A percentile compares a stretch with the other conserved stretches of the same genome.
Conservation (phyloP, 2,329 filamentous ascomycete species). For the Fusarium illudens region DNA sequence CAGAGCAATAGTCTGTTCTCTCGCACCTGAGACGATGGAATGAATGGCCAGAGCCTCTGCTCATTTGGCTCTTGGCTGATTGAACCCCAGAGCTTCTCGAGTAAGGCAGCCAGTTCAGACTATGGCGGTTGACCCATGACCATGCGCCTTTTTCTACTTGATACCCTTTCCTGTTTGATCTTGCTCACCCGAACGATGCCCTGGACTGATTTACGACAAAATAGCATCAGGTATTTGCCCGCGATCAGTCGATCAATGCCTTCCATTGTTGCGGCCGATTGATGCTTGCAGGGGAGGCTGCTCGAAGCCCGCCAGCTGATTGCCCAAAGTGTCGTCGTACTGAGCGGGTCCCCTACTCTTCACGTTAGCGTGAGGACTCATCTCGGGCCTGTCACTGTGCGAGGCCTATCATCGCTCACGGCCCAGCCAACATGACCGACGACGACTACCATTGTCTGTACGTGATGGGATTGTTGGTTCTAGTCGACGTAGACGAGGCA, state of each 20-base stretch:
- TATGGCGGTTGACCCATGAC: conserved; percentile 17
- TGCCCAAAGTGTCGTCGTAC: conserved; percentile 28
- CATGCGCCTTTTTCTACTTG: conserved; percentile 19
- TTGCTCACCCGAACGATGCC: conserved; percentile 6
- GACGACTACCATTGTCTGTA: neutral
- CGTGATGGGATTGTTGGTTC: conserved; percentile 19
- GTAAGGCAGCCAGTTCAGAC: conserved; percentile 8
- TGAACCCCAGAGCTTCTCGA: conserved; percentile 13
- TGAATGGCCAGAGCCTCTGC: conserved; percentile 30
- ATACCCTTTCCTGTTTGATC: conserved; percentile 27
- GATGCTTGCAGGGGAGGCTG: conserved; percentile 27
- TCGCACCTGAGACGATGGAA: conserved; percentile 10
- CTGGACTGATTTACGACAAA: conserved; percentile 27
- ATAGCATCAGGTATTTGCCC: conserved; percentile 36
- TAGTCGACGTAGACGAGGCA: neutral
- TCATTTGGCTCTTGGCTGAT: conserved; percentile 24
- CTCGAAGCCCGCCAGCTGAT: conserved; percentile 28
- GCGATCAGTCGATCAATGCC: conserved; percentile 43
- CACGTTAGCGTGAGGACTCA: conserved; percentile 31
- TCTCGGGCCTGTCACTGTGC: conserved; percentile 26
- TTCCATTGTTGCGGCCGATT: conserved; percentile 25
- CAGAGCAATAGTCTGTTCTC: conserved; percentile 8
- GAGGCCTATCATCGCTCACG: conserved; percentile 22
- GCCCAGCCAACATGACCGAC: conserved; percentile 23
- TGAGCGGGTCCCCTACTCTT: conserved; percentile 34